Percentiles rank a stretch among this genome's conserved stretches.
Conservation (phyloP, 768 basidiomycete species). For the Cystoderma amianthinum region DNA sequence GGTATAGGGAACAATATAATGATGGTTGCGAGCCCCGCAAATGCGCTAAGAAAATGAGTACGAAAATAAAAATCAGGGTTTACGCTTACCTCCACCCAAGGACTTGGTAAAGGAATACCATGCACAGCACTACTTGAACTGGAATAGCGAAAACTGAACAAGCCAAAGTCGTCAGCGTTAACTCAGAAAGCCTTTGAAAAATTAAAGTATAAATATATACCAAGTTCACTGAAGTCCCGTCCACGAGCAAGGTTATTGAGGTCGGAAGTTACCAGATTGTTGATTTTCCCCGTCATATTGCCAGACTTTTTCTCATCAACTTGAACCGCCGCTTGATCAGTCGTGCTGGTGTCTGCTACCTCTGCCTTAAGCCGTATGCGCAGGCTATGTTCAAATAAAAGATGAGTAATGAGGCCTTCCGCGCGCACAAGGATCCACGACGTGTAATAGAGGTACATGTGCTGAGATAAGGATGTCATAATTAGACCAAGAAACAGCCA, state of each 20-base stretch:
- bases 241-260: slow-evolving; percentile 26
- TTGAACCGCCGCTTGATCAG: not conserved
- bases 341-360: slow-evolving; percentile 6
- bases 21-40: slow-evolving; percentile 38
- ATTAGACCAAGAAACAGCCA: slow-evolving; percentile 43
- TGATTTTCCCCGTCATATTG: slow-evolving; percentile 69
- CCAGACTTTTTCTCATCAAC: slow-evolving; percentile 11
- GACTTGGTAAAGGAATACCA: slow-evolving; percentile 30
- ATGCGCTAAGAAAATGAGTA: slow-evolving; percentile 11
- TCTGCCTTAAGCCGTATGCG: slow-evolving; percentile 57
- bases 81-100: slow-evolving; percentile 38
- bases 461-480: slow-evolving; percentile 32
- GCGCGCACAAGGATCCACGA: too few relatives aligned
- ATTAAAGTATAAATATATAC: slow-evolving; percentile 6
- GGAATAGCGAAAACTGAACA: slow-evolving; percentile 14
- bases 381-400: slow-evolving; percentile 40
- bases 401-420: slow-evolving; percentile 38
- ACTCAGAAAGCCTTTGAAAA: not conserved
- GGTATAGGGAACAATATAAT: slow-evolving; percentile 24
- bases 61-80: not conserved
- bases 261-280: slow-evolving; percentile 71
- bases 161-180: not conserved
- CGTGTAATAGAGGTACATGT: slow-evolving; percentile 48
- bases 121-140: slow-evolving; percentile 22
- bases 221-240: slow-evolving; percentile 24